Conservation (phyloP, 2,329 filamentous ascomycete genomes). For the Hypoxylon sp. region DNA sequence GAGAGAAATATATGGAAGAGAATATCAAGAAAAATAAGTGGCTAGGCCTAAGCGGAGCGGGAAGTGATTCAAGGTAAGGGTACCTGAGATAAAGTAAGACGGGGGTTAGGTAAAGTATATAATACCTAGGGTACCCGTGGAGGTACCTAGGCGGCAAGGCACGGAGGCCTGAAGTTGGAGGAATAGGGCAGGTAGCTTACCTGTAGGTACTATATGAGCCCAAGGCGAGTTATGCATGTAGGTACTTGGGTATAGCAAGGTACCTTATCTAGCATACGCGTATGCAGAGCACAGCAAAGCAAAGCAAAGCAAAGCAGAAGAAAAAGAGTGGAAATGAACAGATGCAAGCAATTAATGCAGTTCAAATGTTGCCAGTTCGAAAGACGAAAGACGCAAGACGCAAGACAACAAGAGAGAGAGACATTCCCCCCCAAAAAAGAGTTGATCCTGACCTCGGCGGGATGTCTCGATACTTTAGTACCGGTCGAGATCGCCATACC, state of each 20-base stretch:
- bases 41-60: slow-evolving; percentile 40
- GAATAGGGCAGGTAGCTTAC: background rate
- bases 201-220: background rate
- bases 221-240: slow-evolving; percentile 4
- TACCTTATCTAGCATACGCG: slow-evolving; percentile 37
- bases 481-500: slow-evolving; percentile 48
- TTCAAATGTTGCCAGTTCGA: slow-evolving; percentile 20
- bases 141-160: slow-evolving; percentile 15
- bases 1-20: slow-evolving; percentile 32
- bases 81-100: slow-evolving; percentile 33
- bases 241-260: slow-evolving; percentile 10
- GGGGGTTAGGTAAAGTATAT: slow-evolving; percentile 16
- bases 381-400: slow-evolving; percentile 23
- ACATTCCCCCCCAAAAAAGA: slow-evolving; percentile 31
- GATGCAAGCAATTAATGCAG: slow-evolving; percentile 30
- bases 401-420: background rate
- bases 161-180: background rate
- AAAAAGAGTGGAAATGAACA: slow-evolving; percentile 21
- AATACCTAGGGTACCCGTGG: background rate
- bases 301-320: slow-evolving; percentile 22
- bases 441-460: slow-evolving; percentile 40
- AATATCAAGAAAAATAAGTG: slow-evolving; percentile 42
- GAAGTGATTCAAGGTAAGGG: slow-evolving; percentile 47
- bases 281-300: slow-evolving; percentile 29
- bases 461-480: slow-evolving; percentile 50